Evolutionary conservation across 495 filamentous ascomycete genomes (phyloP), one percentile per base, ranked within the genome.

Genomic region (Aspergillus nidulans): DNA sequence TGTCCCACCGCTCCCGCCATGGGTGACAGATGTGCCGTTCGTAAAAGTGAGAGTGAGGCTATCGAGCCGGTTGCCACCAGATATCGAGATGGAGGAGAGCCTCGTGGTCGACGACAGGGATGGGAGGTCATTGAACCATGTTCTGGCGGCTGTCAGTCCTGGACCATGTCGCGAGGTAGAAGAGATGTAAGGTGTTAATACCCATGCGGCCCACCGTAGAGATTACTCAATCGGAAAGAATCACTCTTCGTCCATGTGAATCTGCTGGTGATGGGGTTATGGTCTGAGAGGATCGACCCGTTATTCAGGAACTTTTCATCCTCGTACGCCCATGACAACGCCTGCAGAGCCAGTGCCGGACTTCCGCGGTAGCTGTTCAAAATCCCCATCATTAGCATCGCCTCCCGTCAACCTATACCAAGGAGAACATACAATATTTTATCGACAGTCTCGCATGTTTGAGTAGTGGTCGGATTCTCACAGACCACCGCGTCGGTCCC

Each of bases 361-460:
- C 75, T 74, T 4, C 71, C 71, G 10, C 83, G 74, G 63, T 83
- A 85, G 45, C 59, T 61, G 7, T 39, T 23, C 18, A 7, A 4
- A 20, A 20, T 36, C 8, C 32, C 10, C 28, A 50, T n/a, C 7
- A 42, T 42, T n/a, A 42, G n/a, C 7, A 19, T 12, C 3, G 1
- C 16, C 1, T 21, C n/a, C 7, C 3, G 18, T 25, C 6, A n/a
- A 28, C 18, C 2, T 2, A 15, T 34, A 10, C n/a, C n/a, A 8
- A 43, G 9, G 7, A n/a, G 21, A 16, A 32, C 55, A 30, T 58
- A 62, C 56, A 85, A 73, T 39, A 85, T 75, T 65, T 85, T 87
- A 57, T 87, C 84, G 15, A 87, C 79, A 1, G 76, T 79, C 67
- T 86, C 83, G 62, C 84, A 87, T 4, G 56, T 65, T 49, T 75